These are phyloP conservation scores for Ambrosiella xylebori DNA, from an alignment of 2,329 filamentous ascomycete genomes.

Conservation along the genomic window DNA sequence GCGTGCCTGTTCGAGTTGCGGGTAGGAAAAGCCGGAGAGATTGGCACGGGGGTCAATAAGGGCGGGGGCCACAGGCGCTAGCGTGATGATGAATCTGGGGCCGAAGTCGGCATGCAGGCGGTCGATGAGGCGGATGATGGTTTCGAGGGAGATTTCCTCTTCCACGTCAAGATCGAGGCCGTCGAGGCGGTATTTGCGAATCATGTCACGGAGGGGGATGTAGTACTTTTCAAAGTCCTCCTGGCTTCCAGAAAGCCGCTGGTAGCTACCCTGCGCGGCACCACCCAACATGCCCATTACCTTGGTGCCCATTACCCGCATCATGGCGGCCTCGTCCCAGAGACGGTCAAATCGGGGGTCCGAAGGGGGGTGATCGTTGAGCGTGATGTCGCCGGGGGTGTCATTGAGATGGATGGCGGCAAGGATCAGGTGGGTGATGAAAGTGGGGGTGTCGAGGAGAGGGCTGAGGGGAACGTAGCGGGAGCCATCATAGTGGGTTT, in stretches of 20 bases:
- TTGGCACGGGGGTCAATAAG: slow-evolving; percentile 37
- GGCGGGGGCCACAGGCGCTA: slow-evolving; percentile 68
- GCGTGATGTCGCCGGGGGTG: slow-evolving; percentile 45
- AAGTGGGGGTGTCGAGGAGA: slow-evolving; percentile 27
- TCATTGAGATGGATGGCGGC: slow-evolving; percentile 74
- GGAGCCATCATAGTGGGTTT: slow-evolving; percentile 32
- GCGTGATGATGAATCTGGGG: slow-evolving; percentile 52
- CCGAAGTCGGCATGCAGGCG: slow-evolving; percentile 54
- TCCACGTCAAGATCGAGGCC: slow-evolving; percentile 69
- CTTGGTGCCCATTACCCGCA: slow-evolving; percentile 59
- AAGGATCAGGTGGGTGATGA: slow-evolving; percentile 63
- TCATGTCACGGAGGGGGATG: slow-evolving; percentile 44
- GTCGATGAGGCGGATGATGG: slow-evolving; percentile 50
- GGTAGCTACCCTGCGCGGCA: slow-evolving; percentile 57
- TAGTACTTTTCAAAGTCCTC: slow-evolving; percentile 57
- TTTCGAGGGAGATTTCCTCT: slow-evolving; percentile 51
- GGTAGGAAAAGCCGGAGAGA: slow-evolving; percentile 70
- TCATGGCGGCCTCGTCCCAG: slow-evolving; percentile 58
- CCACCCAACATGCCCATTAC: slow-evolving; percentile 80
- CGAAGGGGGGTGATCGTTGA: slow-evolving; percentile 65
- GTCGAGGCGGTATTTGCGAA: slow-evolving; percentile 44
- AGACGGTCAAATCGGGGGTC: slow-evolving; percentile 50
- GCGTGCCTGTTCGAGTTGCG: slow-evolving; percentile 49
- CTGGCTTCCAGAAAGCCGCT: slow-evolving; percentile 33
- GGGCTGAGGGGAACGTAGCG: slow-evolving; percentile 35